Evolutionary conservation across 257 asterid species (phyloP), one percentile per base, ranked within the genome.

Genomic region (Rauvolfia tetraphylla): DNA sequence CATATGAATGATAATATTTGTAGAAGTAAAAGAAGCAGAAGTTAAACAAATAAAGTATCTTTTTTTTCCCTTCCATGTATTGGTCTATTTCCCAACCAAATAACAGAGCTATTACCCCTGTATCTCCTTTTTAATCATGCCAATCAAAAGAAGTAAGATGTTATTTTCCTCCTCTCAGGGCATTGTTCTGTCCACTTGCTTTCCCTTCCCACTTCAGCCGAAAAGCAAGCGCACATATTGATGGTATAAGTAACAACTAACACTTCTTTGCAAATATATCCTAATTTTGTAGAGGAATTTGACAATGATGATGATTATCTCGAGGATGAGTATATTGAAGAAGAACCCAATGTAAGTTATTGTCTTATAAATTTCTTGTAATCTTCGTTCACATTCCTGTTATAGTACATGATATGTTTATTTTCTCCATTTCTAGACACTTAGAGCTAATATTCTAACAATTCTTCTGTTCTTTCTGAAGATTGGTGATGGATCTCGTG

Each of bases 401-500:
- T 31, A 31, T 42, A 29, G 20, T 56, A 59, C 4, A 14, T 9
- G 34, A 56, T 31, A 38, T 48, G 29, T n/a, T 65, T 51, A 15
- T 38, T 36, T 17, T 63, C n/a, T 65, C 53, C 10, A 29, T 27
- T 72, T 17, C 25, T 34, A 20, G 22, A 36, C 48, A 8, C 54
- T 49, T 61, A 41, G 36, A 57, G 46, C 31, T 73, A 56, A 70
- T 39, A 36, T 34, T 66, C 23, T 75, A 25, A 54, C 14, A 49
- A 38, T 78, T 63, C 63, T 74, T 70, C 17, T 71, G 39, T 76
- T 25, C 63, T 57, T 36, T 17, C 25, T 78, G 83, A 82, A 93
- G 98, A 83, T 67, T 72, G 97, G 98, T 56, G 98, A 94, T 84
- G 98, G 97, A 75, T 87, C 90, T 44, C 97, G 92, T 76, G 97